Evolutionary conservation across 2,329 filamentous ascomycete species (phyloP), one percentile per base, ranked within the genome.

Genomic region (Phialemoniopsis sp.): DNA sequence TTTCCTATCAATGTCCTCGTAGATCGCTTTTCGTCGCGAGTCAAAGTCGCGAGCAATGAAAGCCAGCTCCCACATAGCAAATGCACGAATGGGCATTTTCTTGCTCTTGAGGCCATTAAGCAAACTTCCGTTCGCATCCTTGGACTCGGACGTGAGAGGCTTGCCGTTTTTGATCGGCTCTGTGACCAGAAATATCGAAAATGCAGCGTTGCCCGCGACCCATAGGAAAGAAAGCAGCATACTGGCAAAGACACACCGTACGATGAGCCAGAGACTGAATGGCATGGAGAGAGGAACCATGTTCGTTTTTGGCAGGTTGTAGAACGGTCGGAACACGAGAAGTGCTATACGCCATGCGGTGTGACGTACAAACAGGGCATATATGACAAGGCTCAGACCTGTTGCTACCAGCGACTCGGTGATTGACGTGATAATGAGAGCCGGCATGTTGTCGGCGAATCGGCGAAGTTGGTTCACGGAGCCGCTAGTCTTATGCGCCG

Each of bases 11-110:
- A 95, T 87, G 50, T 97, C 91, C 42, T 82, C 80, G 61, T 87
- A 96, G 40, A 97, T 88, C 15, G 80, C 78, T 59, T 85, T 87
- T 38, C 91, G 79, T 28, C 89, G 81, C n/a, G 80, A 73, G 13
- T 82, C 73, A 46, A 86, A 90, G 39, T 80, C 76, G 41, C 85
- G 77, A 29, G 87, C 82, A 50, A 96, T 95, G 40, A 87, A 73
- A 21, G 81, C 80, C 19, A 96, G 70, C 56, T 97, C 91, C 90
- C 90, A 95, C 61, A 95, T 85, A 13, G 91, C 90, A 59, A 94
- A 95, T 1, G 80, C 10, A 26, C 21, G 82, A 44, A 87, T 80
- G 9, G 87, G 72, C 8, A 87, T 72, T 59, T 91, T 93, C 64
- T 89, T 93, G 47, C 84, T 84, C 57, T 83, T 90, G 34, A 97